Evolutionary conservation across 805 yeast species (phyloP).

Genomic region (Kodamaea kaohsiungensis): DNA sequence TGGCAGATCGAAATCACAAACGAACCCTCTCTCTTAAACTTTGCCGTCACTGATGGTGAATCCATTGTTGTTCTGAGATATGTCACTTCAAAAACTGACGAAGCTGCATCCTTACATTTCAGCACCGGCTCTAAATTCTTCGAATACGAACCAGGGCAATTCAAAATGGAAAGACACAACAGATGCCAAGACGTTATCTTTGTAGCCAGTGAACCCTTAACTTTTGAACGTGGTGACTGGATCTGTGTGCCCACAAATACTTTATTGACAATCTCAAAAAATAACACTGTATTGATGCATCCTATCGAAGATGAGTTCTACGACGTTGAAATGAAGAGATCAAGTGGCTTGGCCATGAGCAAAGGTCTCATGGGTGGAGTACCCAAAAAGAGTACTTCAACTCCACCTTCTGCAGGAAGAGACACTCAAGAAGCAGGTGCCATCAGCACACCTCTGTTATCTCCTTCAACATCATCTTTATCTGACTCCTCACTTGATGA

Average conservation of each 20-base stretch:
- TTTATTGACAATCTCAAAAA: conserved; percentile 68
- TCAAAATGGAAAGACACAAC: conserved; percentile 90
- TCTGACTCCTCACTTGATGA: conserved; percentile 4
- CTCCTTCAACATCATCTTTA: conserved; percentile 2
- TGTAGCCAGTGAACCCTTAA: conserved; percentile 95
- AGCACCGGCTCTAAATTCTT: conserved; percentile 90
- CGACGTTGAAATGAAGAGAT: conserved; percentile 69
- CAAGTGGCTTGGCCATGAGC: conserved; percentile 79
- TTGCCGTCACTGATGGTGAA: conserved; percentile 93
- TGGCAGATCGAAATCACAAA: conserved; percentile 70
- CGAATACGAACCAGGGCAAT: conserved; percentile 89
- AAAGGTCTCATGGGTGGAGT: conserved; percentile 94
- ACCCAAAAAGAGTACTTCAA: conserved; percentile 51
- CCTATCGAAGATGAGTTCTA: conserved; percentile 91
- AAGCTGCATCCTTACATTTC: conserved; percentile 94
- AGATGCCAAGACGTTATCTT: conserved; percentile 93
- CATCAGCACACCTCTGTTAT: conserved; percentile 1
- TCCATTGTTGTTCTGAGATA: conserved; percentile 85
- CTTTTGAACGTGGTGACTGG: conserved; percentile 98
- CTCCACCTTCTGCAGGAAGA: conserved; percentile 3
- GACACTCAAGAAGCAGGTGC: conserved; percentile 1
- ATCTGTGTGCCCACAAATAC: conserved; percentile 95
- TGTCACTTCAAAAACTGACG: conserved; percentile 85
- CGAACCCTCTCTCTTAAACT: conserved; percentile 81
- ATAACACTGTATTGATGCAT: conserved; percentile 83